phyloP scores from a whole-genome alignment of 306 rosid genomes.

The Begonia fuchsioides region DNA sequence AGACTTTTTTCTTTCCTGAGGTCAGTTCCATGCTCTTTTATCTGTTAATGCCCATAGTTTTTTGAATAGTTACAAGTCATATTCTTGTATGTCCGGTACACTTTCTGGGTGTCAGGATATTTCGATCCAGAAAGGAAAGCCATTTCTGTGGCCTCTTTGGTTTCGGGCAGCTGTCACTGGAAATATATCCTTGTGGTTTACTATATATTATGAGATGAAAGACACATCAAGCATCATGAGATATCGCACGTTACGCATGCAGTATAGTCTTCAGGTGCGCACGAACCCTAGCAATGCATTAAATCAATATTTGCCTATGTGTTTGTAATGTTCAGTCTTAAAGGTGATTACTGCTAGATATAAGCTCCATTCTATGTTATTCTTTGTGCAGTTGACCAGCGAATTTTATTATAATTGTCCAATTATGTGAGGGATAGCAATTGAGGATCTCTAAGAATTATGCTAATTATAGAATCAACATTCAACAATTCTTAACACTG shows the following conservation, averaged over 20 bases:
- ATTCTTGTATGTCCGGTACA: conserved; percentile 13
- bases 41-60: conserved; percentile 9
- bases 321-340: no score
- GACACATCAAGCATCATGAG: conserved; percentile 55
- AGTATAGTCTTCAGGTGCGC: conserved; percentile 72
- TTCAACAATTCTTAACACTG: not conserved
- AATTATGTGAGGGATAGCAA: no score
- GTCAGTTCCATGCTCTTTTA: conserved; percentile 29
- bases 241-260: conserved; percentile 82
- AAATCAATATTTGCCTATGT: no score
- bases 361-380: no score
- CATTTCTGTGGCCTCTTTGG: conserved; percentile 94
- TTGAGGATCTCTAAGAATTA: no score
- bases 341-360: no score
- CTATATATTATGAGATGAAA: conserved; percentile 85
- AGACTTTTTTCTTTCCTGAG: conserved; percentile 67
- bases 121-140: conserved; percentile 41
- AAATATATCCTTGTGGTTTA: conserved; percentile 49
- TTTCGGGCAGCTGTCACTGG: conserved; percentile 91
- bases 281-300: not conserved
- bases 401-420: no score
- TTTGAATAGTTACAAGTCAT: conserved; percentile 10
- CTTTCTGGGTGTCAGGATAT: conserved; percentile 43
- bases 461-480: no score
- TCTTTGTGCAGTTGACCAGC: no score